A percentile compares a stretch with the other conserved stretches of the same genome.
Conservation (phyloP, 306 rosid genomes). For the Carpinus viminea region DNA sequence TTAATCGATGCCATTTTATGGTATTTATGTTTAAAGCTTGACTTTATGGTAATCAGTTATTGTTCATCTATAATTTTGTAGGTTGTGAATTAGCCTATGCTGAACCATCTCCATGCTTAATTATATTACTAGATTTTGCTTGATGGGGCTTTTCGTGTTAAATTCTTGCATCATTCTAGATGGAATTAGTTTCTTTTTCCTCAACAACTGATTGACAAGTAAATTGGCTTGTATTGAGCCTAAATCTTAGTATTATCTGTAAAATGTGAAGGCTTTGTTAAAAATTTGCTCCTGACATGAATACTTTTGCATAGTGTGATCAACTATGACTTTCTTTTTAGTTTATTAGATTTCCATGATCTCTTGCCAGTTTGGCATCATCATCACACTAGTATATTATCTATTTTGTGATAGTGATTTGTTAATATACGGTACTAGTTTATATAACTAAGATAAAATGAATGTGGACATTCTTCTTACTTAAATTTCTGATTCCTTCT, state of each 20-base stretch:
- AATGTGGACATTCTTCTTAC: slow-evolving; percentile 14
- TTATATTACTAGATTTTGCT: slow-evolving; percentile 25
- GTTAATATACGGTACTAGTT: background rate
- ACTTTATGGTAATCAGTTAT: slow-evolving; percentile 29
- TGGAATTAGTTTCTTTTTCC: slow-evolving; percentile 13
- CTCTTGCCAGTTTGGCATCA: slow-evolving; percentile 5
- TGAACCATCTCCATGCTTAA: slow-evolving; percentile 35
- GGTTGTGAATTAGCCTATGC: slow-evolving; percentile 55
- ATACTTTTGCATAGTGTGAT: background rate
- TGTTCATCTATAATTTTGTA: slow-evolving; percentile 55
- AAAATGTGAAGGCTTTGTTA: background rate
- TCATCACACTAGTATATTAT: background rate
- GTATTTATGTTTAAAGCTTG: slow-evolving; percentile 31
- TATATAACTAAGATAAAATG: slow-evolving; percentile 25
- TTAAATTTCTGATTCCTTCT: background rate
- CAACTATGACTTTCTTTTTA: background rate
- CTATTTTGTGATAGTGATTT: slow-evolving; percentile 27
- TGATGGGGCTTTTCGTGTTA: slow-evolving; percentile 14
- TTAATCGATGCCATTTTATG: slow-evolving; percentile 41
- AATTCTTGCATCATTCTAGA: background rate
- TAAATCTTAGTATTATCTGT: background rate
- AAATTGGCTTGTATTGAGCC: background rate
- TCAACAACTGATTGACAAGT: background rate
- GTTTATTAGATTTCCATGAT: slow-evolving; percentile 8
- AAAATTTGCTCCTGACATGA: background rate